These are phyloP conservation scores for Passiflora organensis DNA, from an alignment of 345 rosid species.

Conservation along the genomic window DNA sequence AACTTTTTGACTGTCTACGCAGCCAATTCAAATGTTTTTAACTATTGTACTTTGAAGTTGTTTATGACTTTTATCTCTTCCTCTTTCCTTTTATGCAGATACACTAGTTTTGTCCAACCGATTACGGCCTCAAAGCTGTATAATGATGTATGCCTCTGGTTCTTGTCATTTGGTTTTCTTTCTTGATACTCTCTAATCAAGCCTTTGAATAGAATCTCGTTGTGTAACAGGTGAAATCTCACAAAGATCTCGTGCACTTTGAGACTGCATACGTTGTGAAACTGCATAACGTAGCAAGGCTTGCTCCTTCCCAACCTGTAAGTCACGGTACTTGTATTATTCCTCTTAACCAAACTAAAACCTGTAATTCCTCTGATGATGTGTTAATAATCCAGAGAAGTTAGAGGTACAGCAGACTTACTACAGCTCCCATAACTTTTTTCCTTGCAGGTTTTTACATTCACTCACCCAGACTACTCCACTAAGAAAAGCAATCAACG, in stretches of 20 bases:
- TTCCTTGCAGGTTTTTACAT: constrained; percentile 72
- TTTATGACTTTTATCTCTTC: too few relatives aligned
- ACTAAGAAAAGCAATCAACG: constrained; percentile 63
- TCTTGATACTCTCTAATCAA: neutral
- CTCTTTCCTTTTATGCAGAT: constrained; percentile 39
- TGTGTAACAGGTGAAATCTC: constrained; percentile 70
- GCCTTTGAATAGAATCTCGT: constrained; percentile 5
- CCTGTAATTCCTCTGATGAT: neutral
- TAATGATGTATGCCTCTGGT: constrained; percentile 57
- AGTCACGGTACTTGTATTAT: constrained; percentile 26
- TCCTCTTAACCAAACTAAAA: neutral
- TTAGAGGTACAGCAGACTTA: constrained; percentile 5
- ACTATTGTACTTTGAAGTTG: too few relatives aligned
- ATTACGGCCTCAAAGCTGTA: constrained; percentile 82
- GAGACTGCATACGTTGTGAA: constrained; percentile 99
- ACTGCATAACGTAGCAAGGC: constrained; percentile 76
- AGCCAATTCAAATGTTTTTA: too few relatives aligned
- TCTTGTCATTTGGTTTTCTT: neutral
- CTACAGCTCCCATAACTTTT: constrained; percentile 11
- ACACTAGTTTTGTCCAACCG: constrained; percentile 96
- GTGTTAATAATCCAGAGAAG: neutral
- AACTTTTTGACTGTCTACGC: too few relatives aligned
- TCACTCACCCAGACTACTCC: constrained; percentile 72
- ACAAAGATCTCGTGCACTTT: constrained; percentile 79
- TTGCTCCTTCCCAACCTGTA: constrained; percentile 79